Base-by-base conservation (phyloP, 352 stramenopile species). In the Pythium phragmiticola region DNA sequence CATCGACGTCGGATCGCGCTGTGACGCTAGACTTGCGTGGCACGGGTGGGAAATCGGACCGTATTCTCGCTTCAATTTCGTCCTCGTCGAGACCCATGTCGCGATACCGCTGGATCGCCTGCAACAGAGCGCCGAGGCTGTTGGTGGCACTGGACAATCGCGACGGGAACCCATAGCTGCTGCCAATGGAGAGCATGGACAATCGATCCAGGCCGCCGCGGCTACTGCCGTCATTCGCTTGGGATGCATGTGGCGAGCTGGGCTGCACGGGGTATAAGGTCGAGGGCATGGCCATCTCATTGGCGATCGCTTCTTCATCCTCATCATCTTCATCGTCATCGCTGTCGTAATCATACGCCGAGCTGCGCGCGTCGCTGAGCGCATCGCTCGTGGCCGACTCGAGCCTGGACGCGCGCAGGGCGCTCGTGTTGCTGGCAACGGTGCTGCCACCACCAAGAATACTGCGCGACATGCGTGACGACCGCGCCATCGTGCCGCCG, bases 21-120 rank as follows among this genome's bases (percentile, higher is more conserved):
- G 72, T 45, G 78, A 78, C 2, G 39, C 62, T 76, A 14, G 73
- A 82, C 19, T 74, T 46, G 54, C 77, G 77, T 26, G 83, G 70
- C 11, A 76, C 67, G 0, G 81, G 77, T 39, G 81, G 82, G 42
- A 90, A 89, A 43, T 90, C 82, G 50, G 76, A 59, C 47, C 78
- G 80, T 63, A 91, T 84, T 51, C 76, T 81, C 14, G 53, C 60
- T 51, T 92, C 83, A 46, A 92, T 88, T 62, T 89, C 78, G 42
- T 82, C 79, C 55, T 92, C 80, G 11, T 69, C 74, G 28, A 89
- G 33, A 0, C 83, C 83, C 53, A 79, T 68, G 4, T 74, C 68
- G 3, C 80, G 76, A 63, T 89, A 90, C 55, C 76, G 78, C 43
- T 85, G 76, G 53, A 92, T 92, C 7, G 78, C 76, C 21, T 76